phyloP scores from a whole-genome alignment of 257 asterid genomes.

The Nicotiana sylvestris region DNA sequence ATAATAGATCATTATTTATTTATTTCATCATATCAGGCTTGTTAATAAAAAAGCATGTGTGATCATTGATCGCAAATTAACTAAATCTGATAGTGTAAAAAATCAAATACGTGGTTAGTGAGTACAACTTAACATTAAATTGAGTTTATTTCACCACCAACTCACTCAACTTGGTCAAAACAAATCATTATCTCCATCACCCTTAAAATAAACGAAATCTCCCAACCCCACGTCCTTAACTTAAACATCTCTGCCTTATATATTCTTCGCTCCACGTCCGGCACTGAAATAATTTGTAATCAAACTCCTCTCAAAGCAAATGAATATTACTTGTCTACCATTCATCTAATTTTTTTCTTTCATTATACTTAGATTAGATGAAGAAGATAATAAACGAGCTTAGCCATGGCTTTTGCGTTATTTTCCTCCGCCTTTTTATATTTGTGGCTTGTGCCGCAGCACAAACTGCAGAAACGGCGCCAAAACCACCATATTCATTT shows the following conservation, averaged over 20 bases:
- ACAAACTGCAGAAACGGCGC: not conserved
- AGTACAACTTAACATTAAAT: not conserved
- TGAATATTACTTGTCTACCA: not conserved
- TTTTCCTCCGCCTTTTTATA: not conserved
- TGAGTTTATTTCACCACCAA: not conserved
- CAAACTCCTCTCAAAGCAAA: not conserved
- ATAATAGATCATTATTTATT: too few species aligned
- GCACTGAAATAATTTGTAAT: not conserved
- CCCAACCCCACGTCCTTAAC: not conserved
- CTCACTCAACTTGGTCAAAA: not conserved
- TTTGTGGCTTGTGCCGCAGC: not conserved
- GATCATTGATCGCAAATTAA: too few species aligned
- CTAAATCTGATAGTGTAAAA: too few species aligned
- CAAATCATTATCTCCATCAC: not conserved
- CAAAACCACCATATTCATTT: not conserved
- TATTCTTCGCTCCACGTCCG: not conserved
- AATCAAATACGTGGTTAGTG: too few species aligned
- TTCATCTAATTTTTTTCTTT: not conserved
- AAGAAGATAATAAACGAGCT: not conserved
- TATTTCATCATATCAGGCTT: too few species aligned
- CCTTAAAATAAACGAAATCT: conserved; percentile 7
- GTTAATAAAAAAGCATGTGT: too few species aligned
- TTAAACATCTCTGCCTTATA: not conserved
- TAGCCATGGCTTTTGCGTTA: not conserved
- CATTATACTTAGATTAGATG: not conserved